Base-by-base conservation (phyloP, 331 rosid species). In the Quercus lobata region DNA sequence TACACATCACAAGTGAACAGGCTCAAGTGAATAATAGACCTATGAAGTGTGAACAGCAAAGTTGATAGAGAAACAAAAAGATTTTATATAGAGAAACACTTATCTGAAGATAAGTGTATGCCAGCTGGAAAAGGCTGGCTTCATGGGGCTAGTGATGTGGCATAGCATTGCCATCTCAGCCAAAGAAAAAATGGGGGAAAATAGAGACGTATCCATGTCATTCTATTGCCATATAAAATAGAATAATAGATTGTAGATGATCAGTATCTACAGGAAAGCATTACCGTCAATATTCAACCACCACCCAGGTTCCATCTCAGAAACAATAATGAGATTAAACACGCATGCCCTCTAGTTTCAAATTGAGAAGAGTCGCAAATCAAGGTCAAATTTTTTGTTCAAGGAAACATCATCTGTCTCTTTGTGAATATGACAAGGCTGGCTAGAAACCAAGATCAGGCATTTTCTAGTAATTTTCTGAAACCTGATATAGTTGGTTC, bases 51-150 rank as follows among this genome's bases (percentile, higher is more conserved):
- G 27, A 34, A 68, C 52, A 18, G 6, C 29, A 46, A 37, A 74
- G 72, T 21, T 60, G 52, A 12, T 53, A 58, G 71, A 79, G 22
- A 46, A 30, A 63, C 16, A 32, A 30, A 18, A 34, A 54, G 18
- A 21, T 61, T 75, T 71, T 18, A 53, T 2, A 14, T 5, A 58
- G 70, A 34, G 44, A 69, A 27, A 52, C 18, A 41, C 82, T 81
- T 37, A 77, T 75, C 84, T 49, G 74, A 73, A 79, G 83, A 62
- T 71, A 61, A 60, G 80, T 54, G 78, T 19, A 14, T 14, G 30
- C 71, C 81, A 81, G 78, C 74, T 34, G 81, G 81, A 71, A 30
- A 60, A 49, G 69, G 76, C 66, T 81, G 71, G 49, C 52, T 52
- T 62, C 18, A 46, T 17, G 21, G 27, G 58, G 71, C 78, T 53